These are phyloP conservation scores for Yamadazyma ubonensis DNA, from an alignment of 805 yeast genomes.

Conservation along the genomic window DNA sequence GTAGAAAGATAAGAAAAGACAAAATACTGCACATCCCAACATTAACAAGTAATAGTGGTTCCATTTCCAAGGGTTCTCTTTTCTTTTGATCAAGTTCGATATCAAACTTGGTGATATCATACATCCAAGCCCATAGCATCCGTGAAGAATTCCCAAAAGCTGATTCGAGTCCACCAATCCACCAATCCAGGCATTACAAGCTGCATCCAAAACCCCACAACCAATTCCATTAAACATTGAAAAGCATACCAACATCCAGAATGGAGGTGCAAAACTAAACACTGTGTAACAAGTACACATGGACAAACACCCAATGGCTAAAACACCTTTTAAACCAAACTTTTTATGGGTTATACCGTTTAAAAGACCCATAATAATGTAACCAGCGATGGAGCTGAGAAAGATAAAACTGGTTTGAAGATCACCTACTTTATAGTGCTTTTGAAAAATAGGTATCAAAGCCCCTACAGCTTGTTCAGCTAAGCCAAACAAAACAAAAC, in stretches of 20 bases:
- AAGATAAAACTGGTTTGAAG: slow-evolving; percentile 49
- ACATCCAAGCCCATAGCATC: slow-evolving; percentile 54
- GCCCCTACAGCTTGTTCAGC: slow-evolving; percentile 64
- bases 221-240: slow-evolving; percentile 53
- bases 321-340: slow-evolving; percentile 51
- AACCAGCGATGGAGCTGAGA: slow-evolving; percentile 54
- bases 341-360: slow-evolving; percentile 42
- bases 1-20: slow-evolving; percentile 22
- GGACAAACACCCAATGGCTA: slow-evolving; percentile 30
- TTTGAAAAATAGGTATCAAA: slow-evolving; percentile 50
- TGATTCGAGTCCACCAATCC: slow-evolving; percentile 47
- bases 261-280: slow-evolving; percentile 43
- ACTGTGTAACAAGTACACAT: slow-evolving; percentile 40
- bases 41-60: slow-evolving; percentile 44
- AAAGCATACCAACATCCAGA: slow-evolving; percentile 35
- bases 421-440: slow-evolving; percentile 48
- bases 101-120: slow-evolving; percentile 49
- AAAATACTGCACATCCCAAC: slow-evolving; percentile 22
- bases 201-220: slow-evolving; percentile 55
- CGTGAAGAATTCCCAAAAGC: slow-evolving; percentile 51
- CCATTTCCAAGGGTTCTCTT: slow-evolving; percentile 46
- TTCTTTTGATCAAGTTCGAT: slow-evolving; percentile 38
- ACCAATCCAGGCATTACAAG: slow-evolving; percentile 55
- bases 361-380: slow-evolving; percentile 50
- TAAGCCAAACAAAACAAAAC: slow-evolving; percentile 51